A percentile compares a stretch with the other conserved stretches of the same genome.
These are phyloP conservation scores for Yamadazyma insecticola DNA, from an alignment of 805 yeast species.

Conservation along the genomic window DNA sequence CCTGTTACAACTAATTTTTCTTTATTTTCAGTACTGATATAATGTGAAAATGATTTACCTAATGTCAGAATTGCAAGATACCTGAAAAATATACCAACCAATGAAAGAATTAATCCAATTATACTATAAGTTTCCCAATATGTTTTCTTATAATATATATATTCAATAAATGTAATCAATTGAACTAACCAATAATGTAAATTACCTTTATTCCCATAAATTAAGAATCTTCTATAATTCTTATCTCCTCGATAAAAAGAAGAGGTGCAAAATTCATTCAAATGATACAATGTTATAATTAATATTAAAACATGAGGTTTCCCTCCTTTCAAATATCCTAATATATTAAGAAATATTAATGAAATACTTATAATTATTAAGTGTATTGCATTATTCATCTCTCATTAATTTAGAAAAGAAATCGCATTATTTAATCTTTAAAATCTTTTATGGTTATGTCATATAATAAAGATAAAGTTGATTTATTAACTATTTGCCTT, in stretches of 20 bases:
- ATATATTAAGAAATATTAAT: no score
- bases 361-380: no score
- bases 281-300: no score
- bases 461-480: constrained; percentile 23
- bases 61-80: constrained; percentile 27
- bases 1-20: constrained; percentile 27
- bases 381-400: no score
- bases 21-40: constrained; percentile 17
- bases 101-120: constrained; percentile 1
- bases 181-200: constrained; percentile 26
- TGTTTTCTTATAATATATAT: constrained; percentile 6
- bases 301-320: no score
- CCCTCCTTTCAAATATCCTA: no score
- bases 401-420: no score
- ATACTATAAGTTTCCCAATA: no score
- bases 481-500: constrained; percentile 24
- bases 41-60: constrained; percentile 33
- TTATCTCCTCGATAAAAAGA: no score
- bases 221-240: no score
- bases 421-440: no score
- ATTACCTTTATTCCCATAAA: constrained; percentile 33
- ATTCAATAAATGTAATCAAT: constrained; percentile 19
- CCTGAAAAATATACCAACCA: constrained; percentile 22
- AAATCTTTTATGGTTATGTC: no score
- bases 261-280: constrained; percentile 29